A percentile compares a stretch with the other conserved stretches of the same genome.
Conservation (phyloP, 208 protist species). For the Acanthamoeba lenticulata region DNA sequence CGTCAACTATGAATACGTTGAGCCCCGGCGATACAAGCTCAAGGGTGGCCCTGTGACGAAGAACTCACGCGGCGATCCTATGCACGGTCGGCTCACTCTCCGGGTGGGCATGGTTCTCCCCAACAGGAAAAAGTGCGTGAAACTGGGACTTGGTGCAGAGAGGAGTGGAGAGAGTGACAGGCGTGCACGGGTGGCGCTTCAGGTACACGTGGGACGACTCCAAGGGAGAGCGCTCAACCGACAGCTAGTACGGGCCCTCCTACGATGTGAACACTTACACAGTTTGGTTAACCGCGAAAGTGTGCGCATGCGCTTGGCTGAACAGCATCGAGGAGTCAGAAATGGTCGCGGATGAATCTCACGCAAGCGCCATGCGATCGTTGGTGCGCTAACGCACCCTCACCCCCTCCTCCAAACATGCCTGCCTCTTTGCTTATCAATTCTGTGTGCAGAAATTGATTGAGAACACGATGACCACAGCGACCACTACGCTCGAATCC, state of each 20-base stretch:
- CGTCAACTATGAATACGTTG: slow-evolving; percentile 35
- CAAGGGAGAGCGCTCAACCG: not conserved
- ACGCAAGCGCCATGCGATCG: not conserved
- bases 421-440: not conserved
- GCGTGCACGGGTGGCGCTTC: not conserved
- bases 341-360: not conserved
- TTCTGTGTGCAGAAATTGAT: not conserved
- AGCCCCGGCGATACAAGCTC: slow-evolving; percentile 6
- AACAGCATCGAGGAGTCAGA: not conserved
- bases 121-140: not conserved
- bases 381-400: not conserved
- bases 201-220: not conserved
- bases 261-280: not conserved
- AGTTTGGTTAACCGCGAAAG: not conserved
- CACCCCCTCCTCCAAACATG: not conserved
- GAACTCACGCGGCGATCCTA: not conserved
- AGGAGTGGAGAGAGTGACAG: too few species aligned
- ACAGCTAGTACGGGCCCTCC: not conserved
- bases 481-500: not conserved
- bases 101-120: not conserved
- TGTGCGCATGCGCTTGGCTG: not conserved
- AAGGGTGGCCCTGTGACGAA: not conserved
- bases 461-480: not conserved
- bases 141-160: not conserved
- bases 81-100: not conserved